phyloP scores from a whole-genome alignment of 1,139 yeast genomes.

The Yamadazyma epiphylla region DNA sequence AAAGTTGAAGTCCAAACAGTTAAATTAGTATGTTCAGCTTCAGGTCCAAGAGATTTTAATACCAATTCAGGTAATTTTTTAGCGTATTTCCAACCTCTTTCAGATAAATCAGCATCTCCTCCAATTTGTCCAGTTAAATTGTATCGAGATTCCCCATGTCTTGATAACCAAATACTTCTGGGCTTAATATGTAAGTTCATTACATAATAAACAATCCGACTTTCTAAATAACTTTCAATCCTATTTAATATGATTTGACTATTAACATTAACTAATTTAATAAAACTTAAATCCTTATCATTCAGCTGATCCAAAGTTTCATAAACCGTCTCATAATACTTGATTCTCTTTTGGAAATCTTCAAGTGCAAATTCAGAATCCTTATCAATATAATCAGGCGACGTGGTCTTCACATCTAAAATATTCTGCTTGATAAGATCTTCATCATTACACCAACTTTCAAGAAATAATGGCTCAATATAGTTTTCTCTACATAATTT shows the following conservation, averaged over 20 bases:
- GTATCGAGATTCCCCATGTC: slow-evolving; percentile 94
- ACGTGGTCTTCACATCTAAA: slow-evolving; percentile 77
- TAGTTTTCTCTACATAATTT: slow-evolving; percentile 59
- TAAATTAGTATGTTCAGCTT: slow-evolving; percentile 56
- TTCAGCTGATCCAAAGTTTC: slow-evolving; percentile 59
- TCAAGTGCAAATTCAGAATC: slow-evolving; percentile 69
- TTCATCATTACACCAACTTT: slow-evolving; percentile 85
- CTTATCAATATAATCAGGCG: slow-evolving; percentile 78
- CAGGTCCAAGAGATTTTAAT: slow-evolving; percentile 65
- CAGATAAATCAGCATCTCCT: slow-evolving; percentile 86
- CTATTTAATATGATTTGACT: slow-evolving; percentile 83
- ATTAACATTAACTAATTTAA: slow-evolving; percentile 82
- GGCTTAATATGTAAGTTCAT: slow-evolving; percentile 95
- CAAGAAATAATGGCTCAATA: slow-evolving; percentile 88
- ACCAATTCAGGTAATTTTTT: slow-evolving; percentile 77
- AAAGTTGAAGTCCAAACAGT: slow-evolving; percentile 97
- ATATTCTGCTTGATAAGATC: slow-evolving; percentile 76
- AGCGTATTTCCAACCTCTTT: slow-evolving; percentile 85
- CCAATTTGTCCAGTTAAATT: slow-evolving; percentile 94
- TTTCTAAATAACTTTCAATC: slow-evolving; percentile 84
- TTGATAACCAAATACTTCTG: slow-evolving; percentile 83
- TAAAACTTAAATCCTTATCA: slow-evolving; percentile 73
- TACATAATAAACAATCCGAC: slow-evolving; percentile 90
- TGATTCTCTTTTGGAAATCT: slow-evolving; percentile 73
- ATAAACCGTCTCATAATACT: slow-evolving; percentile 68